Percentiles rank a stretch among this genome's conserved stretches.
These are phyloP conservation scores for Poronia punctata DNA, from an alignment of 495 filamentous ascomycete species.

Conservation along the genomic window DNA sequence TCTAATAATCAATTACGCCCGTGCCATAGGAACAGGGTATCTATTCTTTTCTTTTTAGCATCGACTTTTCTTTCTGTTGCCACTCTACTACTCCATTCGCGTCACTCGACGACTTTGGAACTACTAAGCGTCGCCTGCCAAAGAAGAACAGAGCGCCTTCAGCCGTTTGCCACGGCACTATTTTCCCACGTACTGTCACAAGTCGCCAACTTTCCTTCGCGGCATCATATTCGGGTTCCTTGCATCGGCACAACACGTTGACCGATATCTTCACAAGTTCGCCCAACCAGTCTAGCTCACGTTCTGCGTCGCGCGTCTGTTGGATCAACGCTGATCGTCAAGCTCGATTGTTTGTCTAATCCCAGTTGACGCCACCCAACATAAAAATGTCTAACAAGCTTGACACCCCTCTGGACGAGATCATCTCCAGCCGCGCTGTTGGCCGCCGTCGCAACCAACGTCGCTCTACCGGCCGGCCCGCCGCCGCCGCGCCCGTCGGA, in stretches of 20 bases:
- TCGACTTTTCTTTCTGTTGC: no score
- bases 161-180: no score
- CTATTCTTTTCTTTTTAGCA: no score
- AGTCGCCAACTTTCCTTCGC: no score
- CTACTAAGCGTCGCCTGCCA: no score
- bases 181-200: no score
- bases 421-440: slow-evolving; percentile 64
- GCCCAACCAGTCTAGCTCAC: background rate
- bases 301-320: slow-evolving; percentile 11
- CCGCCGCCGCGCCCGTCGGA: slow-evolving; percentile 62
- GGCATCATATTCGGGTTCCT: no score
- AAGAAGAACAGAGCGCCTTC: no score
- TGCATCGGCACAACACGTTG: no score
- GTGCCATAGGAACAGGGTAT: no score
- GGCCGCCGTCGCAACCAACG: slow-evolving; percentile 45
- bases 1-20: slow-evolving; percentile 6
- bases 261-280: background rate
- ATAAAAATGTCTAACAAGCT: slow-evolving; percentile 82
- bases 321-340: slow-evolving; percentile 9
- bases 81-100: no score
- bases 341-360: slow-evolving; percentile 9
- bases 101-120: no score
- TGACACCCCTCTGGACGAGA: slow-evolving; percentile 91
- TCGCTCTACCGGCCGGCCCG: slow-evolving; percentile 43
- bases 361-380: slow-evolving; percentile 18